phyloP scores from a whole-genome alignment of 2,329 filamentous ascomycete species.

The Beauveria sp. region DNA sequence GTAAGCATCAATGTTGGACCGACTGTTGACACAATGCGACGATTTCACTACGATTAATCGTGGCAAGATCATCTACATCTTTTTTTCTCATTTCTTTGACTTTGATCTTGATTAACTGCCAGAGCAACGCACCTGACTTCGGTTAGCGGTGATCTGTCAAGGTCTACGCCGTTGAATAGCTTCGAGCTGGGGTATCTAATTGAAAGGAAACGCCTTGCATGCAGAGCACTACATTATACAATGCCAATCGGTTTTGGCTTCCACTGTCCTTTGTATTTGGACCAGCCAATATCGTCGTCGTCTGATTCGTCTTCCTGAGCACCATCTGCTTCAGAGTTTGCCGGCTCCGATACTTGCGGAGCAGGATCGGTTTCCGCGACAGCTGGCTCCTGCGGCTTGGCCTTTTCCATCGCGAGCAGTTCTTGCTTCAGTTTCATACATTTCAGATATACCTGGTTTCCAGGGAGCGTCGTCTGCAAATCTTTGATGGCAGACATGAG shows the following conservation, averaged over 20 bases:
- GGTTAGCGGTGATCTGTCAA: too few species aligned
- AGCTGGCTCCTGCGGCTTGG: background rate
- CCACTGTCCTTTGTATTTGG: constrained; percentile 44
- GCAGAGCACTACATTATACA: constrained; percentile 26
- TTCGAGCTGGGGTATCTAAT: constrained; percentile 3
- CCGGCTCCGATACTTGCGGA: background rate
- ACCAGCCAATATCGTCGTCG: constrained; percentile 34
- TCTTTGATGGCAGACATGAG: constrained; percentile 32
- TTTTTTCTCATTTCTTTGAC: background rate
- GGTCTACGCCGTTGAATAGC: background rate
- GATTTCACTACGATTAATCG: background rate
- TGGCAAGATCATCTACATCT: background rate
- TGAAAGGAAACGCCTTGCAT: background rate
- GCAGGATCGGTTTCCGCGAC: constrained; percentile 11
- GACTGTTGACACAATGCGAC: background rate
- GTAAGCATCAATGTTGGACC: background rate
- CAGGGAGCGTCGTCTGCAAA: constrained; percentile 32
- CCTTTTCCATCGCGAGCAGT: constrained; percentile 26
- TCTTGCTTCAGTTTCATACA: constrained; percentile 37
- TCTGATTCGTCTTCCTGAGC: constrained; percentile 9
- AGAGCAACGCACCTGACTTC: background rate
- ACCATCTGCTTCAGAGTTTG: constrained; percentile 13
- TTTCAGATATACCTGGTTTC: constrained; percentile 36
- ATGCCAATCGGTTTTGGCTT: constrained; percentile 51
- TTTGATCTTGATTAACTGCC: background rate